Conservation (phyloP, 768 basidiomycete genomes). For the Mrakia blollopis region DNA sequence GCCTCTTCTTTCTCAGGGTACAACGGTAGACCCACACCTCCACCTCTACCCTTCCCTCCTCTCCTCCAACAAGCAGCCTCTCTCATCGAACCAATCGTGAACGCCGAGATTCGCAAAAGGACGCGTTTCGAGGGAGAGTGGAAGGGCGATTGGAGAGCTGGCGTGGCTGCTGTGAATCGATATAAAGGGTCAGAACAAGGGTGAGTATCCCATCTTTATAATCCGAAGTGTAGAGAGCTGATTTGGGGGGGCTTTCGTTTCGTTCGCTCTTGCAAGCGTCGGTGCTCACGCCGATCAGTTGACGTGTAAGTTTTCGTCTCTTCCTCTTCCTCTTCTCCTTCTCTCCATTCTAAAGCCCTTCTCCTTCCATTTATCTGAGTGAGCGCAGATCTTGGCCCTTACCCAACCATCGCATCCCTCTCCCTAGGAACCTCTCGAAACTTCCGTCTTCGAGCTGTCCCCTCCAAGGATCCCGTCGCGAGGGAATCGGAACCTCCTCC, state of each 20-base stretch:
- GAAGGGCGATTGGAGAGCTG: conserved; percentile 42
- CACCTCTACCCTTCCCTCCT: conserved; percentile 36
- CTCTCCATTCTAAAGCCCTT: not conserved
- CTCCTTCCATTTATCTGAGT: not conserved
- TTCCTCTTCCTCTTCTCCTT: not conserved
- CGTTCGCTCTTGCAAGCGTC: conserved; percentile 37
- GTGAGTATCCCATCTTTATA: conserved; percentile 26
- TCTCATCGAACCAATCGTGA: conserved; percentile 41
- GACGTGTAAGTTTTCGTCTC: conserved; percentile 41
- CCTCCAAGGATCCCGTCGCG: conserved; percentile 14
- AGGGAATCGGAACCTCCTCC: conserved; percentile 18
- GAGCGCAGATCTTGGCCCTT: conserved; percentile 44
- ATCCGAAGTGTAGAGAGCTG: not conserved
- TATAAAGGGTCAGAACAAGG: conserved; percentile 42
- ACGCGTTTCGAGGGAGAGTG: conserved; percentile 40
- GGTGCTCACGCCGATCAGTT: conserved; percentile 46
- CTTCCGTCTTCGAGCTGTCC: conserved; percentile 40
- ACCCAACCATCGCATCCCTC: conserved; percentile 44
- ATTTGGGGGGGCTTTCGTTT: not conserved
- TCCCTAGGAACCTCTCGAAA: conserved; percentile 44
- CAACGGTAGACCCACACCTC: conserved; percentile 9
- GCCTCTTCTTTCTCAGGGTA: not conserved
- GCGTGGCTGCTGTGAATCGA: conserved; percentile 43
- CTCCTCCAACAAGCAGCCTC: conserved; percentile 40
- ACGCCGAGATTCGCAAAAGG: conserved; percentile 34